phyloP scores from a whole-genome alignment of 352 stramenopile species.

The Pythium myriotylum region DNA sequence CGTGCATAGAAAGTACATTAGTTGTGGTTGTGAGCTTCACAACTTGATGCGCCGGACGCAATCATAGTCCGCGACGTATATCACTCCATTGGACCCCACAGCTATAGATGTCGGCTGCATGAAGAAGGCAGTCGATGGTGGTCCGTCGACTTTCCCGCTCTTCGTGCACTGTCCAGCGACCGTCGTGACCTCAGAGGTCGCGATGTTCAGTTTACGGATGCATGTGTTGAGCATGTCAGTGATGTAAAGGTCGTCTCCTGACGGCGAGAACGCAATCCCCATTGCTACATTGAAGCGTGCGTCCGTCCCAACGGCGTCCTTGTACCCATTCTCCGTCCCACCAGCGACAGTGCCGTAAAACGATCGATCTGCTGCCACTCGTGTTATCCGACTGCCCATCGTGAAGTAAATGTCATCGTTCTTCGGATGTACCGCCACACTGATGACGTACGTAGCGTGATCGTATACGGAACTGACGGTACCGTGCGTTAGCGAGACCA shows the following conservation, averaged over 20 bases:
- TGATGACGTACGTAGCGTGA: no score
- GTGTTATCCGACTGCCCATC: not conserved
- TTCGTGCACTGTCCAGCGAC: not conserved
- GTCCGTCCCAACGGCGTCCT: not conserved
- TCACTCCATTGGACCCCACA: no score
- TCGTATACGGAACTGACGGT: no score
- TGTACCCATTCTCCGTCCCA: not conserved
- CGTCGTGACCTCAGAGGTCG: not conserved
- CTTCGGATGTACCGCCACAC: no score
- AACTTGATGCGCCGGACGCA: no score
- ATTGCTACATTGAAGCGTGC: not conserved
- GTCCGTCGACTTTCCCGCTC: not conserved
- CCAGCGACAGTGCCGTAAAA: not conserved
- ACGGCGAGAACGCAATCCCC: constrained; percentile 1
- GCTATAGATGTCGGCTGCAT: no score
- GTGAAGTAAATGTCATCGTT: not conserved
- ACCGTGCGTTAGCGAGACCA: no score
- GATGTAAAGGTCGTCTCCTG: constrained; percentile 2
- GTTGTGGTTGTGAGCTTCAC: no score
- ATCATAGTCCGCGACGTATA: no score
- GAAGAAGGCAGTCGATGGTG: no score
- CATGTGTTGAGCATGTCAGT: constrained; percentile 6
- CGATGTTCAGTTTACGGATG: constrained; percentile 3
- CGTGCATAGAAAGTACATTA: no score
- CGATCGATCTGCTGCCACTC: not conserved